phyloP scores from a whole-genome alignment of 2,329 filamentous ascomycete species.

The Colletotrichum sp. region DNA sequence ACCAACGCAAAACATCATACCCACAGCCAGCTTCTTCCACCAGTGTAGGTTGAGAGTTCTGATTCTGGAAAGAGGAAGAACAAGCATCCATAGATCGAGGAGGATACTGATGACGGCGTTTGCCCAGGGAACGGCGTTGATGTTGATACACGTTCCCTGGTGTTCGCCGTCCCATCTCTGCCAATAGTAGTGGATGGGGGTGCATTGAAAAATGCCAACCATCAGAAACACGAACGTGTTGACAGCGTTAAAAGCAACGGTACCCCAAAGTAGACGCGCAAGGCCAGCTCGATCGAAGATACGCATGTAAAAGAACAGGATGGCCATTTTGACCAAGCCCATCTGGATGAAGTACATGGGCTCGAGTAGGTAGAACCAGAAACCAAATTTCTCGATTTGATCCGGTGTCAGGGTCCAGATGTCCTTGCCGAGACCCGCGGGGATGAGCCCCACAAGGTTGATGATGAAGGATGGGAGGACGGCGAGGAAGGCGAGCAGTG shows the following conservation, averaged over 20 bases:
- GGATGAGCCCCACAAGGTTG: slow-evolving; percentile 25
- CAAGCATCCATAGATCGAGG: slow-evolving; percentile 48
- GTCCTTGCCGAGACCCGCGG: slow-evolving; percentile 35
- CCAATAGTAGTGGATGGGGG: slow-evolving; percentile 46
- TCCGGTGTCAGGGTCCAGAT: slow-evolving; percentile 34
- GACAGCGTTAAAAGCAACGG: slow-evolving; percentile 33
- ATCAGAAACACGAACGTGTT: slow-evolving; percentile 36
- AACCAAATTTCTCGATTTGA: slow-evolving; percentile 28
- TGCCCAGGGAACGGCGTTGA: slow-evolving; percentile 44
- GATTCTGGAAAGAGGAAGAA: slow-evolving; percentile 43
- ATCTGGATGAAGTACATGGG: slow-evolving; percentile 43
- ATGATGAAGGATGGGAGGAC: slow-evolving; percentile 27
- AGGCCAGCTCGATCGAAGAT: slow-evolving; percentile 40
- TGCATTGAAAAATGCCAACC: slow-evolving; percentile 40
- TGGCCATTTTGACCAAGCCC: slow-evolving; percentile 42
- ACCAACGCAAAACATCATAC: slow-evolving; percentile 49
- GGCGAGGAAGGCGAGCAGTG: slow-evolving; percentile 24
- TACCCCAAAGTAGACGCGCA: slow-evolving; percentile 34
- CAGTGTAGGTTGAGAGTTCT: slow-evolving; percentile 36
- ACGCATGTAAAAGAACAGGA: slow-evolving; percentile 46
- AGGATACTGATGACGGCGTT: slow-evolving; percentile 46
- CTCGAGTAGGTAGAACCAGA: slow-evolving; percentile 37
- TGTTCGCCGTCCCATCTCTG: slow-evolving; percentile 43
- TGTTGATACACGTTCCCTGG: slow-evolving; percentile 44
- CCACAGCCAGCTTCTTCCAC: slow-evolving; percentile 47